A percentile compares a stretch with the other conserved stretches of the same genome.
phyloP scores from a whole-genome alignment of 2,329 filamentous ascomycete species.

The Xylaria sp. region DNA sequence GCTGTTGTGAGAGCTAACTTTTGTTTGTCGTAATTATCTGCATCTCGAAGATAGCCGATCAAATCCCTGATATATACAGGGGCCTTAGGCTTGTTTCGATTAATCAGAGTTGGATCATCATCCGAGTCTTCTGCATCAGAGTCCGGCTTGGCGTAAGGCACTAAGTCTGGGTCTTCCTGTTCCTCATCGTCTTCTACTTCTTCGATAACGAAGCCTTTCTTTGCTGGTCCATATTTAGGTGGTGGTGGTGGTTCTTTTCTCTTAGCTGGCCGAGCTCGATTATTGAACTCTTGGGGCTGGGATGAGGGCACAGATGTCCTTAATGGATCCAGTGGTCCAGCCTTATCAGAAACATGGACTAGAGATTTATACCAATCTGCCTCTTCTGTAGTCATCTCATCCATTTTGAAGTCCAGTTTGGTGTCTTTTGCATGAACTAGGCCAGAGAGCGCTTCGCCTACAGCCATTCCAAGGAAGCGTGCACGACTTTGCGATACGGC shows the following conservation, averaged over 20 bases:
- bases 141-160: constrained; percentile 85
- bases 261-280: constrained; percentile 39
- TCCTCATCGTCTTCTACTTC: constrained; percentile 69
- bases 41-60: constrained; percentile 80
- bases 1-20: constrained; percentile 82
- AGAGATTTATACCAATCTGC: constrained; percentile 80
- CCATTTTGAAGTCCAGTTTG: constrained; percentile 83
- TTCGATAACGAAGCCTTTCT: constrained; percentile 67
- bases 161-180: constrained; percentile 74
- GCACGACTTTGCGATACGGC: constrained; percentile 78
- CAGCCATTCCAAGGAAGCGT: constrained; percentile 86
- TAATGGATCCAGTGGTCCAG: constrained; percentile 69
- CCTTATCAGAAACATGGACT: constrained; percentile 68
- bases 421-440: constrained; percentile 76
- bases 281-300: constrained; percentile 44
- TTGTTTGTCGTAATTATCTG: constrained; percentile 86
- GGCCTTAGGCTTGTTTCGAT: constrained; percentile 81
- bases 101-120: constrained; percentile 88
- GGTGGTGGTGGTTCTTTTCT: constrained; percentile 39
- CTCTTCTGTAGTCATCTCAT: constrained; percentile 79
- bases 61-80: constrained; percentile 94
- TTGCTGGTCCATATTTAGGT: constrained; percentile 49
- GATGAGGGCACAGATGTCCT: constrained; percentile 39
- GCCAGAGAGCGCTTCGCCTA: constrained; percentile 77
- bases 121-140: constrained; percentile 92